phyloP scores from a whole-genome alignment of 768 basidiomycete species.

The Lyophyllum semitale region DNA sequence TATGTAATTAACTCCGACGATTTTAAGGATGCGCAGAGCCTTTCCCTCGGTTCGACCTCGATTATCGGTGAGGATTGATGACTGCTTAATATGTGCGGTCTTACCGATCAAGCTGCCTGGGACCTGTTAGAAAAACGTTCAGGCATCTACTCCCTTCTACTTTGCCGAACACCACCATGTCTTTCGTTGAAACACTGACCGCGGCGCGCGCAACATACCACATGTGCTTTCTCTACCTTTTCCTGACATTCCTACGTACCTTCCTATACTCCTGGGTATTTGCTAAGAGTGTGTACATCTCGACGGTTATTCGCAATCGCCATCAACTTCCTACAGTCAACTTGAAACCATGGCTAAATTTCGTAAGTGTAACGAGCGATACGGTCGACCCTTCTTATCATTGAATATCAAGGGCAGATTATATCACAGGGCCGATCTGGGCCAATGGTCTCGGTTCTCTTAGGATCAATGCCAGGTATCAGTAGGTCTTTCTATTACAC shows the following conservation, averaged over 20 bases:
- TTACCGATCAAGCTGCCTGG: slow-evolving; percentile 38
- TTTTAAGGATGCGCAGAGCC: slow-evolving; percentile 36
- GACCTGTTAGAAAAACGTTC: slow-evolving; percentile 50
- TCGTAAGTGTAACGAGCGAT: slow-evolving; percentile 47
- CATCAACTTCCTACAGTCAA: slow-evolving; percentile 44
- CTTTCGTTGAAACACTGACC: background rate
- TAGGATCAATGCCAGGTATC: slow-evolving; percentile 44
- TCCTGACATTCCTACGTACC: slow-evolving; percentile 4
- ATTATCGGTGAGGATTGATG: slow-evolving; percentile 34
- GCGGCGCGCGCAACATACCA: background rate
- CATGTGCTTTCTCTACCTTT: background rate
- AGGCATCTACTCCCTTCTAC: slow-evolving; percentile 37
- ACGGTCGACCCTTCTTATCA: too few species aligned
- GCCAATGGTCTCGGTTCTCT: slow-evolving; percentile 40
- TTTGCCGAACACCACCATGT: background rate
- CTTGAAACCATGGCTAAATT: slow-evolving; percentile 56
- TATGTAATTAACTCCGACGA: background rate
- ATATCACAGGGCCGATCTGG: too few species aligned
- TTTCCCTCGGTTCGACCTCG: slow-evolving; percentile 42
- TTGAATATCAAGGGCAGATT: background rate
- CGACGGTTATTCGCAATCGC: slow-evolving; percentile 44
- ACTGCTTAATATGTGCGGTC: background rate
- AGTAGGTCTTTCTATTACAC: slow-evolving; percentile 21
- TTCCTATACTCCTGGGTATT: slow-evolving; percentile 23
- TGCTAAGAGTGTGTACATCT: slow-evolving; percentile 27